Base-by-base conservation (phyloP, 805 yeast genomes). In the Wickerhamomyces subpelliculosus region DNA sequence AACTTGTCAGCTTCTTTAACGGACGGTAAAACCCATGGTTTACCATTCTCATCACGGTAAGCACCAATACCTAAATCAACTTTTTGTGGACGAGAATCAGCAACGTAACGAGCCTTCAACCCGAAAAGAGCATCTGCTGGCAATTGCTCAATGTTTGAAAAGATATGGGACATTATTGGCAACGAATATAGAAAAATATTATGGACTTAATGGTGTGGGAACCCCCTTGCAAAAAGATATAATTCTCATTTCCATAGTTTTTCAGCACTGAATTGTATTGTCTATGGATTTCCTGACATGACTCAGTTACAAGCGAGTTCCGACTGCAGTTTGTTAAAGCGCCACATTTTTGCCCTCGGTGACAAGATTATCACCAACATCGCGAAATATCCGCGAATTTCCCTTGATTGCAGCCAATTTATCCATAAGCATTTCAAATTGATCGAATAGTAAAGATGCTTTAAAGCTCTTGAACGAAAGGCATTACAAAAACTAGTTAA, bases 111-210 rank as follows among this genome's bases (percentile, higher is more conserved):
- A 30, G 81, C 80, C 60, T 82, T 84, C 46, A 88, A 72, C 8
- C 84, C 93, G 52, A 88, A 89, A 38, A 88, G 72, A 7, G 96
- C 88, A 61, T 88, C 97, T 23, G 90, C 83, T 21, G 96, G 95
- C 43, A 83, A 64, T 51, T 72, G 75, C 35, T 70, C 70, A 14
- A 84, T 68, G 46, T 70, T 66, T 36, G 76, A 60, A 46, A 72
- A 73, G 45, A 57, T 60, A 41, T 64, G 47, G 49, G 45, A 35
- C 55, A 48, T 45, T 37, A 45, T 26, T 52, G 14, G 10, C 12
- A 19, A 18, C 27, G 17, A 20, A 20, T 10, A 10, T 8, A 16
- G 21, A n/a, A 12, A n/a, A 17, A 14, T 13, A 13, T 28, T 30
- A 9, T 7, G 9, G 6, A 21, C 8, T 21, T 7, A 21, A 7